Percentiles rank a stretch among this genome's conserved stretches.
Conservation (phyloP, 352 stramenopile genomes). For the Saprolegnia diclina region DNA sequence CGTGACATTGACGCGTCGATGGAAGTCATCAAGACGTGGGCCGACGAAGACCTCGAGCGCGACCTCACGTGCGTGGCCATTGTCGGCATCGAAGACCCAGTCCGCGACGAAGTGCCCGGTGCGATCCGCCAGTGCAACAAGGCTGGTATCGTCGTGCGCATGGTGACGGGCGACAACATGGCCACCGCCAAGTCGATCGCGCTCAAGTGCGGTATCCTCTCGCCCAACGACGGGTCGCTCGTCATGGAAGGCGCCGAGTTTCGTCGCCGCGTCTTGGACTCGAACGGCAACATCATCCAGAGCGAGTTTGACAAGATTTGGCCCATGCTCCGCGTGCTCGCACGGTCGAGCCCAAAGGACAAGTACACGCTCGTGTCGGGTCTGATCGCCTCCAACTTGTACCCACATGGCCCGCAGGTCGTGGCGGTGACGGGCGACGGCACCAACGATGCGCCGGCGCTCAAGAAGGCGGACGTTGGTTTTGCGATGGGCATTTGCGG, state of each 20-base stretch:
- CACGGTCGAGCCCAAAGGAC: conserved; percentile 54
- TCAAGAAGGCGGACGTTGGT: conserved; percentile 87
- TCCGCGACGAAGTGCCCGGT: conserved; percentile 43
- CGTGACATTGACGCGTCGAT: conserved; percentile 49
- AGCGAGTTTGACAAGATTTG: conserved; percentile 62
- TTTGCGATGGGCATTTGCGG: conserved; percentile 85
- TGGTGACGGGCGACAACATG: conserved; percentile 58
- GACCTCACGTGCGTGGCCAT: conserved; percentile 46
- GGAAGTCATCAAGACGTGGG: conserved; percentile 29
- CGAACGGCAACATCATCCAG: conserved; percentile 51
- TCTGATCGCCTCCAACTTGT: conserved; percentile 50
- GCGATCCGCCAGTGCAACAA: conserved; percentile 40
- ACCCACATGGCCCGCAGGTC: conserved; percentile 51
- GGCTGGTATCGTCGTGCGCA: conserved; percentile 47
- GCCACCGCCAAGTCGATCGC: conserved; percentile 44
- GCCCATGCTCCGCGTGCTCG: conserved; percentile 59
- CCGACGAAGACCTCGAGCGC: conserved; percentile 60
- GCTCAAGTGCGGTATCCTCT: conserved; percentile 45
- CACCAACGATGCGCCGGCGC: conserved; percentile 89
- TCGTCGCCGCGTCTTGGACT: conserved; percentile 43
- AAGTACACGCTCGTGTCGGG: conserved; percentile 62
- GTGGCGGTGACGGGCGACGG: conserved; percentile 91
- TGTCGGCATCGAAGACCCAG: conserved; percentile 49
- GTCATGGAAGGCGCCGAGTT: conserved; percentile 57
- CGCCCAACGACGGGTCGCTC: conserved; percentile 39